Evolutionary conservation across 768 basidiomycete species (phyloP).

Genomic region (Thelephora aurantiotincta): DNA sequence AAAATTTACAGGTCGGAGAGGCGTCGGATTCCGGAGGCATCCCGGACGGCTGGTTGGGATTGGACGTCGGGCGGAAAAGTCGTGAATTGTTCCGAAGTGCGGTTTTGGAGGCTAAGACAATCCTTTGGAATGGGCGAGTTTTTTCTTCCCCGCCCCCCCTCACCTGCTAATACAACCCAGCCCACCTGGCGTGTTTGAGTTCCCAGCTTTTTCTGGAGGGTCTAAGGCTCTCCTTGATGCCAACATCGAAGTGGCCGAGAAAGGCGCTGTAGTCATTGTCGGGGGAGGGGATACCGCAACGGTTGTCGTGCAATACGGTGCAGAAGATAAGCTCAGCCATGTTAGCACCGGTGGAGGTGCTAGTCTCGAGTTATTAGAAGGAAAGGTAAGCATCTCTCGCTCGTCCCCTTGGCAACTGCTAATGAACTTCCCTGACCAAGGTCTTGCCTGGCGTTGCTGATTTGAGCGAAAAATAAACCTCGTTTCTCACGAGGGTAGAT

Average conservation of each 20-base stretch:
- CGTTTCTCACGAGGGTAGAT: constrained; percentile 1
- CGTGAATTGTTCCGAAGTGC: constrained; percentile 65
- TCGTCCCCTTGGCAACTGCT: neutral
- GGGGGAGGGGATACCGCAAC: constrained; percentile 97
- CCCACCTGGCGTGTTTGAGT: constrained; percentile 96
- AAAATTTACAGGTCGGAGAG: constrained; percentile 35
- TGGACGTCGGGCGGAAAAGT: constrained; percentile 83
- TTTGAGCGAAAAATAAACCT: constrained; percentile 60
- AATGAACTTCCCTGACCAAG: constrained; percentile 24
- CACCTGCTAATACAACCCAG: constrained; percentile 25
- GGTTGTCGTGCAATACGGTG: constrained; percentile 71
- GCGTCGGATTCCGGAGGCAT: constrained; percentile 83
- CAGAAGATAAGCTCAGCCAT: constrained; percentile 86
- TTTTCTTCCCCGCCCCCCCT: neutral
- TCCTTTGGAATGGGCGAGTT: constrained; percentile 87
- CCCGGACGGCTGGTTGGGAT: constrained; percentile 88
- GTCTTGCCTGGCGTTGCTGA: constrained; percentile 85
- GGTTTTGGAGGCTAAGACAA: constrained; percentile 83
- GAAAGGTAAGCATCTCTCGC: constrained; percentile 52
- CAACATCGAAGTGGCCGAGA: constrained; percentile 71
- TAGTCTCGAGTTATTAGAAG: constrained; percentile 90
- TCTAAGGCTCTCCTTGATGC: constrained; percentile 78
- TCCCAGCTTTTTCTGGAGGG: constrained; percentile 78
- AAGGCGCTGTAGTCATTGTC: constrained; percentile 85
- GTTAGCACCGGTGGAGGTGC: constrained; percentile 94